Evolutionary conservation across 2,329 filamentous ascomycete species (phyloP).

Genomic region (Fusarium tupiense): DNA sequence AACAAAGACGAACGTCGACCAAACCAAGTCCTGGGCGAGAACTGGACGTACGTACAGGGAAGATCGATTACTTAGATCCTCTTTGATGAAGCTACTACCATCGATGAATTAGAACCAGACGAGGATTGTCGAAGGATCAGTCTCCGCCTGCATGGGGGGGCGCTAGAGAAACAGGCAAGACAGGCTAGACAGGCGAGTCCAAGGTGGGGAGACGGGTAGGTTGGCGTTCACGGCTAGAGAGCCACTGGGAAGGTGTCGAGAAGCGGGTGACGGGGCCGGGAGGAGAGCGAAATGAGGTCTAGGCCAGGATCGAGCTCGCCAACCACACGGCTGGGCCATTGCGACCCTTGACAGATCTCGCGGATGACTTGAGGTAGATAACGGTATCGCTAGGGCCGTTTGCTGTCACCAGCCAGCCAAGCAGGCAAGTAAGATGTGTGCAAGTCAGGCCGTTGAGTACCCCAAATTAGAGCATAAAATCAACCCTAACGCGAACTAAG

Average conservation of each 20-base stretch:
- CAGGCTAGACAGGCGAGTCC: conserved; percentile 23
- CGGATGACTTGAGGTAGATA: conserved; percentile 37
- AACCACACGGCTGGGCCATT: conserved; percentile 43
- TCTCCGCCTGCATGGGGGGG: conserved; percentile 40
- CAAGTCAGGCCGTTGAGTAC: conserved; percentile 6
- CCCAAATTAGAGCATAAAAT: conserved; percentile 22
- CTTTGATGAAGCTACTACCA: conserved; percentile 36
- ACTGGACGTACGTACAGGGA: conserved; percentile 30
- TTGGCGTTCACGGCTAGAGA: conserved; percentile 35
- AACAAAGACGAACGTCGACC: conserved; percentile 32
- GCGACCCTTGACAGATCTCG: conserved; percentile 41
- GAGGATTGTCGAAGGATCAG: conserved; percentile 44
- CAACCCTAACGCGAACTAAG: conserved; percentile 23
- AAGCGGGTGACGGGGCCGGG: conserved; percentile 44
- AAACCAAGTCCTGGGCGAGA: conserved; percentile 11
- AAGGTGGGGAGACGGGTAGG: conserved; percentile 42
- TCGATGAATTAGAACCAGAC: conserved; percentile 42
- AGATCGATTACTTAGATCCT: conserved; percentile 38
- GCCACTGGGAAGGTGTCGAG: conserved; percentile 43
- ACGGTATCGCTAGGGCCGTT: conserved; percentile 27
- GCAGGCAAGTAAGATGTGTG: conserved; percentile 8
- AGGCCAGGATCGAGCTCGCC: conserved; percentile 39
- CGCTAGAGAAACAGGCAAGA: conserved; percentile 35
- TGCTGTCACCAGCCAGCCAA: conserved; percentile 10
- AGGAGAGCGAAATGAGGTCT: conserved; percentile 44